Evolutionary conservation across 345 rosid species (phyloP).

Genomic region (Leavenworthia alabamica): DNA sequence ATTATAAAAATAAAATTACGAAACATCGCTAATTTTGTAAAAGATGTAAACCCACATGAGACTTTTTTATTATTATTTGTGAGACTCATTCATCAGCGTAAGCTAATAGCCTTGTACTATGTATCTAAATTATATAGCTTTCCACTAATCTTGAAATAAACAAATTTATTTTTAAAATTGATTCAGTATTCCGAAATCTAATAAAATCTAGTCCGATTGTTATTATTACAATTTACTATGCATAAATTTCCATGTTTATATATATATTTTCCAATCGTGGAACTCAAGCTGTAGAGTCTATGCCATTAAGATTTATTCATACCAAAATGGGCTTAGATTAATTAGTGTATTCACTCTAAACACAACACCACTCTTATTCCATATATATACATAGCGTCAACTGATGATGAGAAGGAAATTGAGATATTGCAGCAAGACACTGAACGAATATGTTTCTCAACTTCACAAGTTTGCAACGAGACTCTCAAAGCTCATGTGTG

Average conservation of each 20-base stretch:
- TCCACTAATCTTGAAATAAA: not conserved
- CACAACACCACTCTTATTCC: not conserved
- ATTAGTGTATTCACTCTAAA: not conserved
- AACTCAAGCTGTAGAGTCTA: not conserved
- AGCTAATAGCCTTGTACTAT: not conserved
- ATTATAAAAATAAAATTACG: not conserved
- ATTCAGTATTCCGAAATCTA: not conserved
- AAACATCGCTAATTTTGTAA: not conserved
- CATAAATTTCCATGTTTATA: no score
- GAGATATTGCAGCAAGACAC: constrained; percentile 47
- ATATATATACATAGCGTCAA: no score
- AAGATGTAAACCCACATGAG: constrained; percentile 11
- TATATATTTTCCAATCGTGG: not conserved
- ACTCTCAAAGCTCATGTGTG: constrained; percentile 62
- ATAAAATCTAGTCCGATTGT: not conserved
- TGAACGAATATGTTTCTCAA: constrained; percentile 66
- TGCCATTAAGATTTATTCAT: not conserved
- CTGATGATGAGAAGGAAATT: not conserved
- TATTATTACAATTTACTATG: no score
- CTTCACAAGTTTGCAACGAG: constrained; percentile 57
- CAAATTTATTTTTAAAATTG: not conserved
- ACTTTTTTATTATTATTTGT: not conserved
- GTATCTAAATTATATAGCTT: not conserved
- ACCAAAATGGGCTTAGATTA: not conserved
- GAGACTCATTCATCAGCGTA: not conserved